A percentile compares a stretch with the other conserved stretches of the same genome.
phyloP scores from a whole-genome alignment of 1,284 basidiomycete genomes.

The Meira miltonrushii region DNA sequence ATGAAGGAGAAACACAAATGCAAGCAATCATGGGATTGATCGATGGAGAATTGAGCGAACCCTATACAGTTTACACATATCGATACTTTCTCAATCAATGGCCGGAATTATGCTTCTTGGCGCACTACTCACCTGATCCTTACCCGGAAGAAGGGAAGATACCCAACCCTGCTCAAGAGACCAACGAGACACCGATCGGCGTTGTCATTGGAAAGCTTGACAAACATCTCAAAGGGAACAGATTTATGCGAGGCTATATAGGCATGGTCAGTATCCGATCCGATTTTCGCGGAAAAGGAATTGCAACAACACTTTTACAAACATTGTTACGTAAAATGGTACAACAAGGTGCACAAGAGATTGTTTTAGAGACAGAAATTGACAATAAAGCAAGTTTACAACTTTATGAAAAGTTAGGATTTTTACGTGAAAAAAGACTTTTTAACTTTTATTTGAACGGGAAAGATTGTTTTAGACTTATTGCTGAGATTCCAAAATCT shows the following conservation, averaged over 20 bases:
- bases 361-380: constrained; percentile 93
- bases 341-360: constrained; percentile 35
- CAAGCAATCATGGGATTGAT: constrained; percentile 41
- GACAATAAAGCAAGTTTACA: constrained; percentile 82
- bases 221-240: constrained; percentile 59
- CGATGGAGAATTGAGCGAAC: constrained; percentile 66
- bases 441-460: constrained; percentile 91
- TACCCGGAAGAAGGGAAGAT: not conserved
- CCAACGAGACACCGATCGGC: constrained; percentile 55
- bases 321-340: constrained; percentile 1
- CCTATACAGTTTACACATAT: constrained; percentile 88
- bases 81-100: constrained; percentile 69
- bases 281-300: constrained; percentile 60
- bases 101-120: constrained; percentile 89
- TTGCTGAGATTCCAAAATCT: constrained; percentile 27
- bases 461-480: constrained; percentile 45
- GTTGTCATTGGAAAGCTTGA: constrained; percentile 95
- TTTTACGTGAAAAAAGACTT: constrained; percentile 89
- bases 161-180: not conserved
- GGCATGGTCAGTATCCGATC: constrained; percentile 69
- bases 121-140: constrained; percentile 42
- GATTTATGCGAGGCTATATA: constrained; percentile 82
- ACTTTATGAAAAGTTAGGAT: constrained; percentile 85
- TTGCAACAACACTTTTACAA: constrained; percentile 61
- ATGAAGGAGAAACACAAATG: constrained; percentile 63